Base-by-base conservation (phyloP, 2,329 filamentous ascomycete species). In the Orbilia javanica region DNA sequence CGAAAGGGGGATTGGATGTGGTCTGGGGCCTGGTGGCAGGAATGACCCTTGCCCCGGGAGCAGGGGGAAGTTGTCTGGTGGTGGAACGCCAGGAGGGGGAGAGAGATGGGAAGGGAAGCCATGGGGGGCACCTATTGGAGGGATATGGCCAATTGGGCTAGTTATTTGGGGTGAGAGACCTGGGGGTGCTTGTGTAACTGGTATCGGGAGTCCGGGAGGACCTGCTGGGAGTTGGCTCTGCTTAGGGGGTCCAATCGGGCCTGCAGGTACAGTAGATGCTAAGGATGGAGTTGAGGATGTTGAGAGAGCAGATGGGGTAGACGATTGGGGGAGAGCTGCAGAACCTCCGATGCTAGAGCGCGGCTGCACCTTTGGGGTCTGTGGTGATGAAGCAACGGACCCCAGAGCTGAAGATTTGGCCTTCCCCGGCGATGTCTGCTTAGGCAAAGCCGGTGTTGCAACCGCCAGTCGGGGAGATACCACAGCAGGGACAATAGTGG, bases 371-470 rank as follows among this genome's bases (percentile, higher is more conserved):
- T 5, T 89, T 88, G 6, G 89, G 87, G 82, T 90, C 48, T 81
- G 81, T 13, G 81, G 81, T 27, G 81, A 82, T 44, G 81, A 82
- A 63, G 77, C 78, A 50, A 81, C 81, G 39, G 80, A 81, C 53
- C 80, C 80, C 44, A 78, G 79, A 7, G 80, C 89, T 8, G 90
- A 90, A 27, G 90, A 91, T 83, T 96, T 93, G 80, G 96, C 85
- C 78, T 94, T 92, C 69, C 93, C 90, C 42, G 90, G 88, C 79
- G 92, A 91, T 80, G 90, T 91, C 20, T 91, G 90, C 83, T 97
- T 97, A 11, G 94, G 90, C 55, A 97, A 85, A 27, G 90, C 91
- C 6, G 96, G 95, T 36, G 93, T 96, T 8, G 92, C 92, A 78
- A 93, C 87, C 29, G 91, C 86, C 63, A 95, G 88, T 83, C 93